Evolutionary conservation across 208 protist species (phyloP).

Genomic region (Trypanosoma boissoni): DNA sequence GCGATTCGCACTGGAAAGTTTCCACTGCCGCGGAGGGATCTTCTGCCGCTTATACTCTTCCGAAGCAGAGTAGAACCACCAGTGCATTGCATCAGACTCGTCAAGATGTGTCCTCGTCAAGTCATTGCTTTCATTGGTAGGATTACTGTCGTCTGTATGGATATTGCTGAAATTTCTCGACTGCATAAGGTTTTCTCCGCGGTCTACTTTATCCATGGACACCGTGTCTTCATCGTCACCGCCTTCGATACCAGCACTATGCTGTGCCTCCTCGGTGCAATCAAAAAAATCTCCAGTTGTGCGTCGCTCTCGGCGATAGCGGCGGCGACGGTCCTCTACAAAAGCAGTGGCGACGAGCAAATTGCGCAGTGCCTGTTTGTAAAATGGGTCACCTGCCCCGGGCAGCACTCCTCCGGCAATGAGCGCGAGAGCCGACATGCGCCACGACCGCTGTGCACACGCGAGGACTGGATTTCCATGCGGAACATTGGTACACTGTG

Average conservation of each 20-base stretch:
- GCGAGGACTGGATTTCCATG: conserved; percentile 40
- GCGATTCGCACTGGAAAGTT: conserved; percentile 35
- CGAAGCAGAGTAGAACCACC: conserved; percentile 50
- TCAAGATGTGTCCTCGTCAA: too few relatives aligned
- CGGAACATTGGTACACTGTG: not conserved
- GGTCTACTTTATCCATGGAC: not conserved
- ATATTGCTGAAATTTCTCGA: too few relatives aligned
- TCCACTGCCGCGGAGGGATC: conserved; percentile 29
- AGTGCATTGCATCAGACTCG: too few relatives aligned
- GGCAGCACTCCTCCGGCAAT: conserved; percentile 36
- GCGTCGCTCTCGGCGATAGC: not conserved
- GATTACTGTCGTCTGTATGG: not conserved
- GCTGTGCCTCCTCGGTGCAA: too few relatives aligned
- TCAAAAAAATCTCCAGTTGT: not conserved
- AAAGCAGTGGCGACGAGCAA: conserved; percentile 32
- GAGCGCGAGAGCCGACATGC: conserved; percentile 42
- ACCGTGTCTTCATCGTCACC: not conserved
- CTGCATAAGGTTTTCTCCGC: not conserved
- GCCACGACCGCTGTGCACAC: conserved; percentile 39
- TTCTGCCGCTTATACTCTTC: conserved; percentile 39
- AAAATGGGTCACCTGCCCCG: conserved; percentile 27
- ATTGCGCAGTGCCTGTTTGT: conserved; percentile 38
- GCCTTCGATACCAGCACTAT: not conserved
- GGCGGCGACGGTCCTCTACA: conserved; percentile 11
- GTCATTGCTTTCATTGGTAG: not conserved